Conservation (phyloP, 2,329 filamentous ascomycete species). For the Aspergillus luchuensis region DNA sequence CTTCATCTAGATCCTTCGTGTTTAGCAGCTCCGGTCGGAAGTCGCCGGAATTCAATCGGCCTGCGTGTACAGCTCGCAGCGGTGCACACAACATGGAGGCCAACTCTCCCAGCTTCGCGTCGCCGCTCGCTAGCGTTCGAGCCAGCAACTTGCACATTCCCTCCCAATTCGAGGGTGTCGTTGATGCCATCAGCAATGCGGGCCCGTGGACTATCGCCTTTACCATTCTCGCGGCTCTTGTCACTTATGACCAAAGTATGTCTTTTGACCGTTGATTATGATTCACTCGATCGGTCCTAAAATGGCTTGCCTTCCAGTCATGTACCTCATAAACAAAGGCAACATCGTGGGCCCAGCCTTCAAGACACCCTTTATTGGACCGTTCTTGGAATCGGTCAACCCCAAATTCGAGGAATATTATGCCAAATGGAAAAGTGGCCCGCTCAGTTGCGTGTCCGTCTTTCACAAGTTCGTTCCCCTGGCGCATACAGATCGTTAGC, state of each 20-base stretch:
- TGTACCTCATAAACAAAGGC: constrained; percentile 69
- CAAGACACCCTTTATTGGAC: constrained; percentile 78
- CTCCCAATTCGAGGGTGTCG: background rate
- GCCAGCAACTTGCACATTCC: background rate
- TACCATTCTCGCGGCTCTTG: background rate
- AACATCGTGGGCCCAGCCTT: constrained; percentile 69
- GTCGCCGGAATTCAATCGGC: background rate
- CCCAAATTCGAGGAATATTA: constrained; percentile 84
- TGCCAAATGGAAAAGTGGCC: constrained; percentile 82
- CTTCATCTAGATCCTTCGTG: background rate
- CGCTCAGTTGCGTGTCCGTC: constrained; percentile 87
- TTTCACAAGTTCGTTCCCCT: constrained; percentile 76
- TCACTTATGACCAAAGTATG: constrained; percentile 1
- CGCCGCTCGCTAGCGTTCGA: background rate
- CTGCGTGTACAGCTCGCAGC: background rate
- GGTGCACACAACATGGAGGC: background rate
- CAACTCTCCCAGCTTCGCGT: background rate
- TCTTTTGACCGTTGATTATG: background rate
- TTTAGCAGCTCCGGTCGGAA: background rate
- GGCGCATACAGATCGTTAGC: background rate
- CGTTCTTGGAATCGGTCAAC: constrained; percentile 81
- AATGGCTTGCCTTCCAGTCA: constrained; percentile 51
- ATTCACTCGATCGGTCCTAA: background rate
- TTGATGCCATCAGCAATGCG: background rate
- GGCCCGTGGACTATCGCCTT: background rate